Percentiles rank a stretch among this genome's conserved stretches.
Conservation (phyloP, 139 green algal genomes). For the Coccomyxa sp. region DNA sequence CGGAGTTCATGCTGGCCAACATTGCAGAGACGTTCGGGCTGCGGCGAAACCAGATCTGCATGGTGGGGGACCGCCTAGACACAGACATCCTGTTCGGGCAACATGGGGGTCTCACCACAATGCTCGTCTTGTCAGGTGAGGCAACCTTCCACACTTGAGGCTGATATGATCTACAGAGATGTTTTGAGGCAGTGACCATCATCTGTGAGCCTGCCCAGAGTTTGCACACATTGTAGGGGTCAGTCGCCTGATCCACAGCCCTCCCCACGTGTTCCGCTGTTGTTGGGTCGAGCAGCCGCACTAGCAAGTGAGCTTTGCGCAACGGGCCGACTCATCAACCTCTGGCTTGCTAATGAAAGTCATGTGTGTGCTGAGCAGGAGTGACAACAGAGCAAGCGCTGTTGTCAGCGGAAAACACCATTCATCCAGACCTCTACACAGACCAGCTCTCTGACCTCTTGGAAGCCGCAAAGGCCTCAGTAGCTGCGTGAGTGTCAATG, state of each 20-base stretch:
- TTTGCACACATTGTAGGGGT: neutral
- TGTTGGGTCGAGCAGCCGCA: too few relatives aligned
- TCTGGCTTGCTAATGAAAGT: too few relatives aligned
- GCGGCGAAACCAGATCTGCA: conserved; percentile 89
- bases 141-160: too few relatives aligned
- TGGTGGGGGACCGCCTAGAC: conserved; percentile 98
- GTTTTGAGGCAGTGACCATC: too few relatives aligned
- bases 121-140: conserved; percentile 78
- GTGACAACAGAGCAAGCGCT: conserved; percentile 89
- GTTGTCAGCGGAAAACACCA: conserved; percentile 75
- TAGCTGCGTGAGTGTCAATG: neutral
- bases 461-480: neutral
- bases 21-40: conserved; percentile 77
- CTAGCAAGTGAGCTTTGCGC: too few relatives aligned
- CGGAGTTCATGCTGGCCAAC: conserved; percentile 96
- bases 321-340: too few relatives aligned
- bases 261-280: too few relatives aligned
- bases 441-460: conserved; percentile 74
- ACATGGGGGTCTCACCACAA: conserved; percentile 86
- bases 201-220: too few relatives aligned
- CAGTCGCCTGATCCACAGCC: neutral
- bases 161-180: too few relatives aligned
- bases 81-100: conserved; percentile 99
- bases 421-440: conserved; percentile 88
- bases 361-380: conserved; percentile 38